Conservation (phyloP, 1,284 basidiomycete species). For the Puccinia hordei region DNA sequence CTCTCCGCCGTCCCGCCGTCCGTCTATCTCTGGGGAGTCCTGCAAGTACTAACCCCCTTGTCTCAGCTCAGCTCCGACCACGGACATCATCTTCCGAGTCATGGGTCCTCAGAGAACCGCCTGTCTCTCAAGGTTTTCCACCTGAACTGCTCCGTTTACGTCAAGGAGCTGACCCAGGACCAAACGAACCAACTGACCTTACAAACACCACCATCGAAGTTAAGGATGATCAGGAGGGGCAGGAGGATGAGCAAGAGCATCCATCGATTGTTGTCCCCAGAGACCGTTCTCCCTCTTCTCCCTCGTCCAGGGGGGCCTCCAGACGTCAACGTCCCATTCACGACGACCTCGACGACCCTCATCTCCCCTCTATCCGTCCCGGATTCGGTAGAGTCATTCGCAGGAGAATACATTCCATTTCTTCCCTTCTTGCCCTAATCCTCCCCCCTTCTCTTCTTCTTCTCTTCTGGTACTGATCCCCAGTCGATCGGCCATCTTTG, state of each 20-base stretch:
- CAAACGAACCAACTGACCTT: too few species aligned
- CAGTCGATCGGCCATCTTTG: not conserved
- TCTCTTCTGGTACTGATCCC: not conserved
- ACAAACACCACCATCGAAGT: too few species aligned
- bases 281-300: not conserved
- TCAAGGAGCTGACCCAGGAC: too few species aligned
- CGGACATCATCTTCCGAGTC: conserved; percentile 4
- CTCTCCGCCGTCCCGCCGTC: not conserved
- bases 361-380: not conserved
- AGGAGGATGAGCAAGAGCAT: too few species aligned
- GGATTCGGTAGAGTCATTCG: not conserved
- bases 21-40: not conserved
- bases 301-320: not conserved
- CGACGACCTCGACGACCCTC: not conserved
- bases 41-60: not conserved
- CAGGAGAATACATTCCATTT: not conserved
- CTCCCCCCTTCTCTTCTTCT: not conserved
- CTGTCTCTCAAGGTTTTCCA: not conserved
- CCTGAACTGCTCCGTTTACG: not conserved
- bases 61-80: too few species aligned
- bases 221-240: too few species aligned
- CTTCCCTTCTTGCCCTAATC: too few species aligned
- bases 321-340: not conserved
- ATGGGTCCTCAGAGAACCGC: not conserved
- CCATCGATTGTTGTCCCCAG: too few species aligned